Conservation (phyloP, 352 stramenopile species). For the Globisporangium parvum region DNA sequence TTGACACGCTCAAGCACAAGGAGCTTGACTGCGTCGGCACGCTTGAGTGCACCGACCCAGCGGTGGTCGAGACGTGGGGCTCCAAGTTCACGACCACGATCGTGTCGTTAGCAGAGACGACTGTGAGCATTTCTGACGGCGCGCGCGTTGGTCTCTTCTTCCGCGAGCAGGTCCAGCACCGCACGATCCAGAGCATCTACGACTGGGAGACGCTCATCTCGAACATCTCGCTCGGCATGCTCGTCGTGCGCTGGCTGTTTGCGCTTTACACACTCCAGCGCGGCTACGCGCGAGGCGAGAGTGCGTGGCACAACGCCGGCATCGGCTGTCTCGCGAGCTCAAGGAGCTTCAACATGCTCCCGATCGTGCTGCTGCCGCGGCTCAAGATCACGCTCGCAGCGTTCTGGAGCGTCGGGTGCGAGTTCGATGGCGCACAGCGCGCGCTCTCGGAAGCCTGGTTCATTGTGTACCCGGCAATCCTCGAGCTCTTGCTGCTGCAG, state of each 20-base stretch:
- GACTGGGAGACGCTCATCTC: constrained; percentile 8
- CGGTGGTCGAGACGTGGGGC: constrained; percentile 14
- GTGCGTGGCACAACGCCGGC: not conserved
- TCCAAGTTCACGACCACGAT: constrained; percentile 14
- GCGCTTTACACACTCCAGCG: not conserved
- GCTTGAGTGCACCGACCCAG: constrained; percentile 5
- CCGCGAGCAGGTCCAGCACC: constrained; percentile 11
- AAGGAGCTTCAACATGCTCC: constrained; percentile 7
- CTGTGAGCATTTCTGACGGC: constrained; percentile 24
- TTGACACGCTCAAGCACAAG: constrained; percentile 25
- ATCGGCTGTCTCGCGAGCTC: not conserved
- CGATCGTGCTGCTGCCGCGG: constrained; percentile 14
- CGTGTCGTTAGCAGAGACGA: not conserved
- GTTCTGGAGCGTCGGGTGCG: constrained; percentile 21
- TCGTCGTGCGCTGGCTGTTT: constrained; percentile 9
- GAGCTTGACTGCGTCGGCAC: constrained; percentile 25
- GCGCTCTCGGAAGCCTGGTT: constrained; percentile 21
- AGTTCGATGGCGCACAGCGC: constrained; percentile 19
- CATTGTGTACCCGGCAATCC: constrained; percentile 25
- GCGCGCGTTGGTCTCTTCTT: constrained; percentile 35
- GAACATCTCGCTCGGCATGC: not conserved
- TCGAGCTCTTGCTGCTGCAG: constrained; percentile 18
- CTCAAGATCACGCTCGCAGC: constrained; percentile 19
- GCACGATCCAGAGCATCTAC: not conserved
- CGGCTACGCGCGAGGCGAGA: not conserved